Evolutionary conservation across 2,329 filamentous ascomycete genomes (phyloP).

Genomic region (Phyllosticta capitalensis): DNA sequence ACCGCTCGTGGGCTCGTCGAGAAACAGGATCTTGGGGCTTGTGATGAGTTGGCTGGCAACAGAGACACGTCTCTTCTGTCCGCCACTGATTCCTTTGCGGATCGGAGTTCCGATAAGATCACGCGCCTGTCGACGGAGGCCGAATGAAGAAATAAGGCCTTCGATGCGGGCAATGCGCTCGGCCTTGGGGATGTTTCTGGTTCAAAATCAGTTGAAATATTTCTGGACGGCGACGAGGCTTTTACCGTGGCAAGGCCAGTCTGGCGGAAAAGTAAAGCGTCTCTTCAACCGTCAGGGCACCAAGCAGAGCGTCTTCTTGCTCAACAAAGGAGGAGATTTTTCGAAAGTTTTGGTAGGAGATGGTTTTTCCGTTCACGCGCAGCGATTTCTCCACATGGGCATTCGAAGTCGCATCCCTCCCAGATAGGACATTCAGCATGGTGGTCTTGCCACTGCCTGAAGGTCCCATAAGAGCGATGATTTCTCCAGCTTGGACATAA

Average conservation of each 20-base stretch:
- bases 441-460: constrained; percentile 68
- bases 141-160: constrained; percentile 61
- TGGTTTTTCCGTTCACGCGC: constrained; percentile 52
- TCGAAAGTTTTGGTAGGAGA: constrained; percentile 49
- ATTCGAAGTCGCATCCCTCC: constrained; percentile 45
- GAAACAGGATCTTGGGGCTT: constrained; percentile 67
- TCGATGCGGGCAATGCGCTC: constrained; percentile 56
- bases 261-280: constrained; percentile 70
- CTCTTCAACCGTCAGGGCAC: constrained; percentile 69
- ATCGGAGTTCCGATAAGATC: constrained; percentile 74
- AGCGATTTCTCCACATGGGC: constrained; percentile 45
- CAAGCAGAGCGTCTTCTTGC: constrained; percentile 78
- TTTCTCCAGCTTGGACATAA: constrained; percentile 57
- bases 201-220: constrained; percentile 11
- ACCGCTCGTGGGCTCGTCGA: constrained; percentile 78
- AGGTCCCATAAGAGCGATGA: constrained; percentile 76
- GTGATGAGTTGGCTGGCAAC: constrained; percentile 77
- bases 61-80: constrained; percentile 72
- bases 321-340: constrained; percentile 70
- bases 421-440: constrained; percentile 68
- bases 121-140: constrained; percentile 58
- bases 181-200: constrained; percentile 41
- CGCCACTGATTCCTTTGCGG: constrained; percentile 73
- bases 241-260: constrained; percentile 44
- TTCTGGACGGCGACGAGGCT: background rate